Evolutionary conservation across 1,284 basidiomycete genomes (phyloP), one percentile per base, ranked within the genome.

Genomic region (Leccinum discolor): DNA sequence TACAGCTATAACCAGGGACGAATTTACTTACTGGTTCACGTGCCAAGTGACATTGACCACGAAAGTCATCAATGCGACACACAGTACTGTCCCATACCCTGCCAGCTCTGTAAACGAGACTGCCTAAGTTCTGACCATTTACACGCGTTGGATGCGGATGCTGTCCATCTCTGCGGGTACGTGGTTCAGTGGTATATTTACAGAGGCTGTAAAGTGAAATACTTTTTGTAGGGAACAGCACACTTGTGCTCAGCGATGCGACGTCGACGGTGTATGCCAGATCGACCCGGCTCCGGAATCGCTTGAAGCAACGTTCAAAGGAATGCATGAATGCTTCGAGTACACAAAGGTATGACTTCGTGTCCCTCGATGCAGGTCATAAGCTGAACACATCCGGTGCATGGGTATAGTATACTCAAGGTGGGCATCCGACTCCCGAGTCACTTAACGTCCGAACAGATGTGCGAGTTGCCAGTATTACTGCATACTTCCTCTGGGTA

Each of bases 141-240:
- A 21, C 86, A 88, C 66, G 85, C 79, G 0, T 69, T 86, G 18
- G 71, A 80, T 16, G 54, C 62, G 1, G 73, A 67, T n/a, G 79
- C 79, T 0, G 63, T 81, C n/a, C 87, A 88, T 75, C 80, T 88
- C 47, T 88, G 87, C 76, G 86, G 85, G 86, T 86, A 61, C 44
- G 83, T 79, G 8, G n/a, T 60, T 65, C 69, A 73, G 79, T 77
- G 69, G 71, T 77, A 47, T 26, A 32, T 32, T 32, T 58, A 42
- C 4, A 14, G 10, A 40, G 40, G 10, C 7, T 23, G n/a, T 18
- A 2, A 11, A 23, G 10, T 23, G 3, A 61, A 18, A 23, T 5
- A 3, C 56, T 11, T 35, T 60, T 26, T 3, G n/a, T 18, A 67
- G 63, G 56, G 67, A 85, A 82, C 2, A 79, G 81, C 86, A 88